These are phyloP conservation scores for Hypoxylon sp. DNA, from an alignment of 2,329 filamentous ascomycete genomes.

Conservation along the genomic window DNA sequence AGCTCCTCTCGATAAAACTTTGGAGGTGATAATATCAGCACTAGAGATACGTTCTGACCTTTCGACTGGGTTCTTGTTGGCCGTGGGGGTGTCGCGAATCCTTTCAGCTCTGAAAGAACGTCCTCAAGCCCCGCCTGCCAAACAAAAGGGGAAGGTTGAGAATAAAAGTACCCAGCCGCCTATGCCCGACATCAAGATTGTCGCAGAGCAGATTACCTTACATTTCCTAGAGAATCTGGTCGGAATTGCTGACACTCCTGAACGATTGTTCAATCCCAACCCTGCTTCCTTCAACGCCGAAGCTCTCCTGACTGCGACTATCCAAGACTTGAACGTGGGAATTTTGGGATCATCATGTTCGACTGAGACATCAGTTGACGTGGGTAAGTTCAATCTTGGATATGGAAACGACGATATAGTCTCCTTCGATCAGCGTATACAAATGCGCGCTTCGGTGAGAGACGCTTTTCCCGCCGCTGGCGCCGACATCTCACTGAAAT, in stretches of 20 bases:
- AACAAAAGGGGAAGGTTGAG: constrained; percentile 30
- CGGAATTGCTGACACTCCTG: constrained; percentile 64
- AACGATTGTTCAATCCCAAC: constrained; percentile 58
- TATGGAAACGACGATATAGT: constrained; percentile 73
- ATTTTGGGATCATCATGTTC: constrained; percentile 48
- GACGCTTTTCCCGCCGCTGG: constrained; percentile 70
- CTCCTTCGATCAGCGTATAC: constrained; percentile 69
- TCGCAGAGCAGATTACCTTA: constrained; percentile 63
- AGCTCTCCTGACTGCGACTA: constrained; percentile 63
- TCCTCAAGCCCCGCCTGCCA: constrained; percentile 28
- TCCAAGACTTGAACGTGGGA: constrained; percentile 59
- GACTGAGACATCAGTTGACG: constrained; percentile 57
- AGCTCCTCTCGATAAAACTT: constrained; percentile 50
- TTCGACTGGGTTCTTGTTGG: constrained; percentile 67
- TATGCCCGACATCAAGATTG: constrained; percentile 59
- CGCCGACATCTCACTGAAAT: constrained; percentile 68
- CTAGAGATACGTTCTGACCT: constrained; percentile 67
- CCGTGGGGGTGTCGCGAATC: constrained; percentile 64
- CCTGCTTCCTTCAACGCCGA: constrained; percentile 60
- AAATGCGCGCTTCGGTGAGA: constrained; percentile 70
- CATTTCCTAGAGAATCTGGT: constrained; percentile 67
- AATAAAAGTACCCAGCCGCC: constrained; percentile 38
- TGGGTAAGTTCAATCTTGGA: constrained; percentile 72
- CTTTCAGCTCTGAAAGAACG: constrained; percentile 59
- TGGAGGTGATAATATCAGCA: constrained; percentile 67